A percentile compares a stretch with the other conserved stretches of the same genome.
Evolutionary conservation across 2,329 filamentous ascomycete genomes (phyloP).

Genomic region (Cladophialophora bantiana): DNA sequence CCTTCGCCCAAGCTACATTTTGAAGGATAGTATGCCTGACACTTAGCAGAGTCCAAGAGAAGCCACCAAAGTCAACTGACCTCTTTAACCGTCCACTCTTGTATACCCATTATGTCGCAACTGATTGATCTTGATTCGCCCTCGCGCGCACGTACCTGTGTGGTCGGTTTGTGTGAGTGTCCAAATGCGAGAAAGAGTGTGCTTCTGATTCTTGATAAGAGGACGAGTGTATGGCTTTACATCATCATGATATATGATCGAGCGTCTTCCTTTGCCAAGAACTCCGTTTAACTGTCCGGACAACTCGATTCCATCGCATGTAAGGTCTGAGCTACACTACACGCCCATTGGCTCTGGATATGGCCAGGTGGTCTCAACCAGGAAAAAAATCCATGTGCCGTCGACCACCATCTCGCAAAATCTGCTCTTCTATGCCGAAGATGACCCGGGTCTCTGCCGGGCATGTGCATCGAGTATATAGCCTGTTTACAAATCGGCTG

Average conservation of each 20-base stretch:
- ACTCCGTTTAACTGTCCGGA: neutral
- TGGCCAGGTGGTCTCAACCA: neutral
- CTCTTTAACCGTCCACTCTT: conserved; percentile 58
- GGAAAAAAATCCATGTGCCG: conserved; percentile 5
- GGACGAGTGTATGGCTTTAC: neutral
- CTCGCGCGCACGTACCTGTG: neutral
- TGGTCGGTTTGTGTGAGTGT: neutral
- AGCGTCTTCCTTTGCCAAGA: neutral
- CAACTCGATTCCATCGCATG: neutral
- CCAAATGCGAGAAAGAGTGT: neutral
- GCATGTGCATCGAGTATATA: neutral
- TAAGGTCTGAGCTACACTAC: neutral
- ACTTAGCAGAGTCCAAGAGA: neutral
- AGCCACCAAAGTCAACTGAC: conserved; percentile 38
- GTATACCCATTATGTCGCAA: conserved; percentile 39
- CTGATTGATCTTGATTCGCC: neutral
- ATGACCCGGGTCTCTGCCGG: conserved; percentile 18
- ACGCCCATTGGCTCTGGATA: neutral
- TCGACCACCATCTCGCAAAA: conserved; percentile 2
- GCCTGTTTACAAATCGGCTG: conserved; percentile 1
- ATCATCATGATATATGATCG: conserved; percentile 2
- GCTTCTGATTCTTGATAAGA: conserved; percentile 4
- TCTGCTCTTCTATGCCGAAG: conserved; percentile 6
- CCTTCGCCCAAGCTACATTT: conserved; percentile 51
- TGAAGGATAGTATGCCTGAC: conserved; percentile 44